Conservation (phyloP, 768 basidiomycete genomes). For the Suillus ampliporus region DNA sequence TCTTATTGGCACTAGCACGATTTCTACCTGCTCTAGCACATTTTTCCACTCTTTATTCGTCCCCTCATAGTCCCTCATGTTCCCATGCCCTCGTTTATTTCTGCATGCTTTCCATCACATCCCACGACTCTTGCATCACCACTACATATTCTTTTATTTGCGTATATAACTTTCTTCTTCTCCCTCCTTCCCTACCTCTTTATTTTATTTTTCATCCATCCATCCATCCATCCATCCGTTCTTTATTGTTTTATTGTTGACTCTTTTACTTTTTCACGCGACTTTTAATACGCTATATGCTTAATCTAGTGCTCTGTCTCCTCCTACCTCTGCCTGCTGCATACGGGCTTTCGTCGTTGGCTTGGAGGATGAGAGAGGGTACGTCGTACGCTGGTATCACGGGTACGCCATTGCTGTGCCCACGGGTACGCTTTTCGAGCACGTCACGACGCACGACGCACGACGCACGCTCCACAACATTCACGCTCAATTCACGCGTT, state of each 20-base stretch:
- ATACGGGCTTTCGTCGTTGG: background rate
- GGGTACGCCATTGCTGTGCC: too few relatives aligned
- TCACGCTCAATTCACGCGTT: too few relatives aligned
- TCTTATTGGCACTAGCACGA: too few relatives aligned
- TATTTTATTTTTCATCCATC: background rate
- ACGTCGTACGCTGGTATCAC: background rate
- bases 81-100: background rate
- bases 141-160: background rate
- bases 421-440: background rate
- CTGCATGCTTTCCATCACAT: slow-evolving; percentile 2
- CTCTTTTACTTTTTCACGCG: background rate
- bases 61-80: background rate
- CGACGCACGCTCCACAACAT: background rate
- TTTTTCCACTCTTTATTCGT: background rate
- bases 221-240: background rate
- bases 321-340: background rate
- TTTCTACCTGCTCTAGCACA: background rate
- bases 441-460: too few relatives aligned
- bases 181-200: background rate
- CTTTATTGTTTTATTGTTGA: too few relatives aligned
- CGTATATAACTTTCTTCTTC: background rate
- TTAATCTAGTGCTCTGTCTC: slow-evolving; percentile 1
- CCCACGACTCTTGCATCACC: slow-evolving; percentile 1
- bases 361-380: slow-evolving; percentile 2
- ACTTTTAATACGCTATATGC: background rate